Percentiles rank a stretch among this genome's conserved stretches.
Conservation (phyloP, 2,329 filamentous ascomycete genomes). For the Ascocoryne sarcoides region DNA sequence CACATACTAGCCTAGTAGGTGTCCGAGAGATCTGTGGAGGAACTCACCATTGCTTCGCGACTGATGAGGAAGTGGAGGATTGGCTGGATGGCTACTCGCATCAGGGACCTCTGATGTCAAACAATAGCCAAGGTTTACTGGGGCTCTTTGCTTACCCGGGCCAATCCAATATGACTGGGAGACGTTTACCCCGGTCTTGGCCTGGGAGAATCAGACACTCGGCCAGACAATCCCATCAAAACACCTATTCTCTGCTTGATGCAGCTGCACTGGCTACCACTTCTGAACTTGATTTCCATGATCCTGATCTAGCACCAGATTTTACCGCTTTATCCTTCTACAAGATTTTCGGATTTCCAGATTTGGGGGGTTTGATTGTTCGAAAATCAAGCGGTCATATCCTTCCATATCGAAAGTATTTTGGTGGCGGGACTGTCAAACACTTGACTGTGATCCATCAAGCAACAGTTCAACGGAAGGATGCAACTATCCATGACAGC, state of each 20-base stretch:
- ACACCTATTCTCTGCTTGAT: slow-evolving; percentile 67
- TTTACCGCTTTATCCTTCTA: slow-evolving; percentile 84
- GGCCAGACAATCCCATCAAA: slow-evolving; percentile 15
- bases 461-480: slow-evolving; percentile 75
- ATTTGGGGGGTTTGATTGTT: slow-evolving; percentile 77
- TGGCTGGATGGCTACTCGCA: slow-evolving; percentile 49
- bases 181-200: slow-evolving; percentile 65
- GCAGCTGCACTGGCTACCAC: slow-evolving; percentile 75
- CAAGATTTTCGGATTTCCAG: slow-evolving; percentile 93
- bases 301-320: slow-evolving; percentile 58
- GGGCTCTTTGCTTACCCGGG: slow-evolving; percentile 59
- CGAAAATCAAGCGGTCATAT: slow-evolving; percentile 57
- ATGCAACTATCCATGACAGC: slow-evolving; percentile 61
- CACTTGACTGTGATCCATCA: slow-evolving; percentile 69
- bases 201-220: slow-evolving; percentile 37
- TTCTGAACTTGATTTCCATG: slow-evolving; percentile 60
- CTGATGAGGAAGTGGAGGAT: slow-evolving; percentile 50
- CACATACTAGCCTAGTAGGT: neutral
- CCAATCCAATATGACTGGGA: slow-evolving; percentile 52
- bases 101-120: slow-evolving; percentile 23
- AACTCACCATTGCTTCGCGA: slow-evolving; percentile 52
- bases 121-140: slow-evolving; percentile 14
- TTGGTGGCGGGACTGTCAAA: slow-evolving; percentile 89
- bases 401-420: slow-evolving; percentile 65
- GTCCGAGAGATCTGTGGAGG: slow-evolving; percentile 60